Evolutionary conservation across 2,329 filamentous ascomycete genomes (phyloP), one percentile per base, ranked within the genome.

Genomic region (Shiraia sp.): DNA sequence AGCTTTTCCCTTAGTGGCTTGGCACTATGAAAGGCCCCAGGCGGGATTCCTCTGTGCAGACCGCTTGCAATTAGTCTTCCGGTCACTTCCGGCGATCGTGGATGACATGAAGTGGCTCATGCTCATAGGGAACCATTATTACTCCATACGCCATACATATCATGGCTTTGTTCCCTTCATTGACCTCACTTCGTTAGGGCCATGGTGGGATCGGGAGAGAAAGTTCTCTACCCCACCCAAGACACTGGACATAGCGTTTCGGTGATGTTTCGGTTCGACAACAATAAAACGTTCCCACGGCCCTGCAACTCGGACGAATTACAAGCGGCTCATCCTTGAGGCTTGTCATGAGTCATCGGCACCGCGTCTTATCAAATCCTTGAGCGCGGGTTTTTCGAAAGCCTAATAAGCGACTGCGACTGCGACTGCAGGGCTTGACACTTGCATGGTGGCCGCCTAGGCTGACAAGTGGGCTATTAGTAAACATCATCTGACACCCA

Each of bases 1-100:
- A 58, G 54, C 57, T 57, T 60, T 58, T 36, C 30, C n/a, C 10
- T 26, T 52, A 46, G 49, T 40, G 49, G 31, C 36, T 45, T 44
- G 44, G 51, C 44, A 7, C 37, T 17, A 27, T 39, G 26, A 34
- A 41, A 30, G 40, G 50, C 43, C 31, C 42, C 40, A n/a, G n/a
- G n/a, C n/a, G n/a, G n/a, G n/a, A n/a, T 37, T 45, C 32, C 40
- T 40, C 43, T 47, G 38, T 40, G 42, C 44, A 46, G 45, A 35
- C 35, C 25, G 26, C 23, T 32, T 31, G 28, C 25, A n/a, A 40
- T 40, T 25, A 22, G 30, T 23, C 24, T 43, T 54, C 54, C 55
- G 53, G 42, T 26, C 48, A 42, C 51, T 51, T 57, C 55, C 55
- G 55, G 41, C 47, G 4, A 22, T 22, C 19, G 19, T 22, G 19